These are phyloP conservation scores for Ceratocystis ficicola DNA, from an alignment of 2,329 filamentous ascomycete genomes.

Conservation along the genomic window DNA sequence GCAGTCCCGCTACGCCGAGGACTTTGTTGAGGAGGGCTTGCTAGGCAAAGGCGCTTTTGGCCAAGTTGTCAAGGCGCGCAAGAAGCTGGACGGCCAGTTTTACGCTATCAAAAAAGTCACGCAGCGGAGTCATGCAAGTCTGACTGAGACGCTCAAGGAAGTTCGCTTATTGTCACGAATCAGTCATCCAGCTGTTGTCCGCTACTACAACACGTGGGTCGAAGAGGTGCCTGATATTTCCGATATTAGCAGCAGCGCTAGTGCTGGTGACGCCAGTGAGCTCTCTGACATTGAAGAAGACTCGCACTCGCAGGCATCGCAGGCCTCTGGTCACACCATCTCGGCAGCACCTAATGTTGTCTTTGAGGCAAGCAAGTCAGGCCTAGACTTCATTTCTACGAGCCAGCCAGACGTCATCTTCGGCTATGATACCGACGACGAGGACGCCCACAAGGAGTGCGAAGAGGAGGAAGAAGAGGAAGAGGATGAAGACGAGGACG, in stretches of 20 bases:
- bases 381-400: slow-evolving; percentile 72
- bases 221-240: slow-evolving; percentile 49
- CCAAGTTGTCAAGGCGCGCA: slow-evolving; percentile 87
- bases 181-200: slow-evolving; percentile 74
- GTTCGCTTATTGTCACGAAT: slow-evolving; percentile 83
- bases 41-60: slow-evolving; percentile 92
- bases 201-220: slow-evolving; percentile 93
- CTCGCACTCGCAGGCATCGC: slow-evolving; percentile 24
- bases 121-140: slow-evolving; percentile 55
- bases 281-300: slow-evolving; percentile 27
- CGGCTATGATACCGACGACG: slow-evolving; percentile 43
- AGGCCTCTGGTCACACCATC: slow-evolving; percentile 28
- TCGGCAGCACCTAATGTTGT: slow-evolving; percentile 27
- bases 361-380: slow-evolving; percentile 53
- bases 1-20: slow-evolving; percentile 65
- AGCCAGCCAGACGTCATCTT: slow-evolving; percentile 57
- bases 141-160: slow-evolving; percentile 73
- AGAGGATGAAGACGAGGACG: slow-evolving; percentile 32
- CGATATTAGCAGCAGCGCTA: slow-evolving; percentile 36
- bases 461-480: slow-evolving; percentile 30
- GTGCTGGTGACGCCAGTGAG: slow-evolving; percentile 44
- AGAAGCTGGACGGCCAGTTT: slow-evolving; percentile 83
- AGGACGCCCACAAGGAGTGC: slow-evolving; percentile 29
- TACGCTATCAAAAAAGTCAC: slow-evolving; percentile 97
- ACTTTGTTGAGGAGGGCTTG: slow-evolving; percentile 81